Base-by-base conservation (phyloP, 2,329 filamentous ascomycete genomes). In the Thyridium curvatum region DNA sequence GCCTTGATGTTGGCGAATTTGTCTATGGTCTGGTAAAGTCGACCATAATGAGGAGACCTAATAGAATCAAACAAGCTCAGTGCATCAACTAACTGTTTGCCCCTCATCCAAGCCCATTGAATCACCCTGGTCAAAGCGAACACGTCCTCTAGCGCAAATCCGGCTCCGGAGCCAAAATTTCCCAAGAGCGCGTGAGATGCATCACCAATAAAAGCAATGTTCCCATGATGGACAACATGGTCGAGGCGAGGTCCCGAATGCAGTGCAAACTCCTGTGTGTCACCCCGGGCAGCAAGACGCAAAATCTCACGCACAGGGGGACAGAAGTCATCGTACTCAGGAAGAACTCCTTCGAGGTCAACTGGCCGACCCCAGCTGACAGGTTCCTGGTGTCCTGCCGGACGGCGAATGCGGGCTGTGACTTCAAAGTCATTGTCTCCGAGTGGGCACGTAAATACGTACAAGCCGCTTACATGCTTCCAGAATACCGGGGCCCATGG, bases 201-300 rank as follows among this genome's bases (percentile, higher is more conserved):
- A 45, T 78, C 73, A 8, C 73, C 74, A 1, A 77, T 63, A 4
- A 77, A 59, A 6, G 68, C 72, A 3, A 75, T 47, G 37, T 64
- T 65, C 8, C 32, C 30, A 2, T 46, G 17, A 3, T 43, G 37
- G 9, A 57, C 49, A 3, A 57, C 48, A 4, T 42, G 48, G 5
- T 52, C 50, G 3, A 63, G 48, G 2, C 58, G 47, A 2, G 51
- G 51, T 0, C 54, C 56, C 0, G 50, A 51, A 36, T 62, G 61
- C 8, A 55, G 42, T 8, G 49, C 50, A 38, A 55, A 55, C 40
- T 53, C 49, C 26, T 47, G 44, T 15, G 55, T 55, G 8, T 46
- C 38, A 1, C 49, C 48, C 3, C 54, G 43, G 2, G 54, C 51
- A 0, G 48, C 56, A 3, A 61, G 50, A 6, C 44, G 39, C 9